A percentile compares a stretch with the other conserved stretches of the same genome.
Conservation (phyloP, 345 rosid species). For the Eutrema yunnanense region DNA sequence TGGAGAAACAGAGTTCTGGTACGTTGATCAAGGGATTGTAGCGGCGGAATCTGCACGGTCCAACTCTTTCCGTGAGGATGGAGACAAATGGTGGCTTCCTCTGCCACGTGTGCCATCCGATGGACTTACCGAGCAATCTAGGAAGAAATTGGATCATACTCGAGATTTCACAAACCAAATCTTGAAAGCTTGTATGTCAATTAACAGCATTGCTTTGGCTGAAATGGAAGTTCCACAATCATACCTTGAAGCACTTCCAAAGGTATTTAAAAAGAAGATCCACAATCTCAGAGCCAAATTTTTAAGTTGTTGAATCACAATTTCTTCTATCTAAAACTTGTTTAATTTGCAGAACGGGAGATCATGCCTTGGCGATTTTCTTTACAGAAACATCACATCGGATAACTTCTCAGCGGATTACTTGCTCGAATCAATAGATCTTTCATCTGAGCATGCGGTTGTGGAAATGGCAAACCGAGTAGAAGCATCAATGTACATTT, state of each 20-base stretch:
- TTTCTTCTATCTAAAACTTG: neutral
- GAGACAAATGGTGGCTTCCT: conserved; percentile 99
- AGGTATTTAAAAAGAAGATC: conserved; percentile 33
- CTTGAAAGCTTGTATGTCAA: conserved; percentile 93
- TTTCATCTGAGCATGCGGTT: conserved; percentile 75
- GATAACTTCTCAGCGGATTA: conserved; percentile 76
- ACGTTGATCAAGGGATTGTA: conserved; percentile 85
- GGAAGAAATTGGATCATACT: conserved; percentile 68
- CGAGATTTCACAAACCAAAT: conserved; percentile 86
- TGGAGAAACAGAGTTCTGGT: conserved; percentile 77
- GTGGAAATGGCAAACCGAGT: conserved; percentile 80
- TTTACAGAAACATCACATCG: conserved; percentile 75
- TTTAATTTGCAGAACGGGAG: conserved; percentile 64
- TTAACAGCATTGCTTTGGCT: conserved; percentile 62
- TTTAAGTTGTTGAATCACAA: neutral
- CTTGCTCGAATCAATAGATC: conserved; percentile 79
- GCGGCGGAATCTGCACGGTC: conserved; percentile 69
- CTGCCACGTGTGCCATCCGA: conserved; percentile 84
- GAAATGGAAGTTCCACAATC: conserved; percentile 94
- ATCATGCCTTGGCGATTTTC: conserved; percentile 74
- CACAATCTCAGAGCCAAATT: neutral
- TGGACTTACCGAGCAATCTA: conserved; percentile 67
- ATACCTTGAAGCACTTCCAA: conserved; percentile 80
- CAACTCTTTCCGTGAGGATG: conserved; percentile 75
- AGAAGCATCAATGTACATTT: conserved; percentile 71